Conservation (phyloP, 805 yeast genomes). For the Deakozyma indianensis region DNA sequence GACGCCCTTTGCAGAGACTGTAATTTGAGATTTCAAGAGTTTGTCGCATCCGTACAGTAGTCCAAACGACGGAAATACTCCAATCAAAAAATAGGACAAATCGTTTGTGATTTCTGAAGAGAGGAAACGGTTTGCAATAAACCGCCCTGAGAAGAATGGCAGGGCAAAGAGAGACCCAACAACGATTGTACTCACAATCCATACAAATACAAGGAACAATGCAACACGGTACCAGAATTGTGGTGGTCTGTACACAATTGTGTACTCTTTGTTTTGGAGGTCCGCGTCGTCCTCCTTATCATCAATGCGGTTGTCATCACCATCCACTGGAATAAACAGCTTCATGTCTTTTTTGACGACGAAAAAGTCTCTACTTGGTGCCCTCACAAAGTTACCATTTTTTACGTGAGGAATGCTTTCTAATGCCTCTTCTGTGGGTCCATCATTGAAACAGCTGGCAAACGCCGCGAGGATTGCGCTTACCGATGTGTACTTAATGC, state of each 20-base stretch:
- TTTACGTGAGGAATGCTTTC: slow-evolving; percentile 53
- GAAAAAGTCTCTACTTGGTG: slow-evolving; percentile 70
- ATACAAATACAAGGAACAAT: slow-evolving; percentile 30
- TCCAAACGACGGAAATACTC: slow-evolving; percentile 5
- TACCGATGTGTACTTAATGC: slow-evolving; percentile 29
- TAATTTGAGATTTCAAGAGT: background rate
- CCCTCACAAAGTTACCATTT: slow-evolving; percentile 72
- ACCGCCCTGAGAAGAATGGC: slow-evolving; percentile 18
- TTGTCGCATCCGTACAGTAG: background rate
- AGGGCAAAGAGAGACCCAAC: slow-evolving; percentile 12
- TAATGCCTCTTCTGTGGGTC: slow-evolving; percentile 23
- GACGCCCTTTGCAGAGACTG: background rate
- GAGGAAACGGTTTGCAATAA: slow-evolving; percentile 4
- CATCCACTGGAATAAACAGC: slow-evolving; percentile 72
- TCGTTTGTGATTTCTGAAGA: slow-evolving; percentile 11
- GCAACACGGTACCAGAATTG: slow-evolving; percentile 46
- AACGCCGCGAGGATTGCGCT: background rate
- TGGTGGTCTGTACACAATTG: slow-evolving; percentile 81
- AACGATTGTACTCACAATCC: slow-evolving; percentile 26
- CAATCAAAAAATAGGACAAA: slow-evolving; percentile 11
- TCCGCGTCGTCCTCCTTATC: slow-evolving; percentile 25
- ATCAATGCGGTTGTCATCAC: slow-evolving; percentile 49
- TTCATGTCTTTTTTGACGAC: slow-evolving; percentile 43
- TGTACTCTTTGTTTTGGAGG: slow-evolving; percentile 34
- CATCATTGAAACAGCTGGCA: background rate